These are phyloP conservation scores for Chaetomium cochliodes DNA, from an alignment of 495 filamentous ascomycete species.

Conservation along the genomic window DNA sequence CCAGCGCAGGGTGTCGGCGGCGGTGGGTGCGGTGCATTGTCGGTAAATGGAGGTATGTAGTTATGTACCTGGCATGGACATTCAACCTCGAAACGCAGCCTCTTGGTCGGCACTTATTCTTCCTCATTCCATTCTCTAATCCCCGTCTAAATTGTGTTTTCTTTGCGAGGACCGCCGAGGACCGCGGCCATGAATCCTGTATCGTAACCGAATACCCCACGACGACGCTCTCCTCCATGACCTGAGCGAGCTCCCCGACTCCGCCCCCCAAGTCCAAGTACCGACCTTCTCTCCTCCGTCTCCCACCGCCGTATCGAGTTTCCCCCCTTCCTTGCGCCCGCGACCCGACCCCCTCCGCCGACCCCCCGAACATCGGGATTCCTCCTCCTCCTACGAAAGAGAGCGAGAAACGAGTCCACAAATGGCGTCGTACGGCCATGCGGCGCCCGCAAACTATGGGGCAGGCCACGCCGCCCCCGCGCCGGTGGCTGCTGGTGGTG, in stretches of 20 bases:
- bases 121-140: conserved; percentile 9
- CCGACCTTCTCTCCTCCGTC: conserved; percentile 2
- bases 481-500: conserved; percentile 51
- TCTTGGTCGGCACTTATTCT: neutral
- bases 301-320: conserved; percentile 1
- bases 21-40: conserved; percentile 13
- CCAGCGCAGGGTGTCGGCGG: conserved; percentile 13
- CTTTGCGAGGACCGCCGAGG: conserved; percentile 3
- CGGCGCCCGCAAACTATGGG: conserved; percentile 38
- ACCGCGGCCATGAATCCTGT: conserved; percentile 24
- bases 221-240: conserved; percentile 20
- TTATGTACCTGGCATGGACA: conserved; percentile 19
- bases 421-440: conserved; percentile 51
- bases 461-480: conserved; percentile 34
- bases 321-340: neutral
- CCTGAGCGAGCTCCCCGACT: conserved; percentile 20
- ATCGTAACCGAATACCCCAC: conserved; percentile 16
- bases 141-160: neutral
- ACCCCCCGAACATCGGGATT: neutral
- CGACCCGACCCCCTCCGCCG: conserved; percentile 7
- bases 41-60: too few relatives aligned
- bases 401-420: neutral
- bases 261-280: conserved; percentile 8
- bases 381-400: neutral
- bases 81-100: conserved; percentile 19